phyloP scores from a whole-genome alignment of 108 stramenopile species.

The Fistulifera pelliculosa region DNA sequence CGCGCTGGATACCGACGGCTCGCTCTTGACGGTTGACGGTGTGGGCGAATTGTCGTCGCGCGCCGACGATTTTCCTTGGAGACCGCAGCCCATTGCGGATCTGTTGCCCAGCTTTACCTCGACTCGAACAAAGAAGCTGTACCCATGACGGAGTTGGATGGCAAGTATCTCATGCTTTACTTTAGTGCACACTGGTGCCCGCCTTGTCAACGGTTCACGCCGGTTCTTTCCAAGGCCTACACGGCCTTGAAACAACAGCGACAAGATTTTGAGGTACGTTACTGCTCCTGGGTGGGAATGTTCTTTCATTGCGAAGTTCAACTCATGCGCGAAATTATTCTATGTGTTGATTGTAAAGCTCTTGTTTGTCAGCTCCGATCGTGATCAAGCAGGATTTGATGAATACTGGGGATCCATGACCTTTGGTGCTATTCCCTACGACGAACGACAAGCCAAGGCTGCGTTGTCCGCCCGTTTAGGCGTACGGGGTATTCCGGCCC shows the following conservation, averaged over 20 bases:
- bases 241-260: constrained; percentile 37
- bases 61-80: constrained; percentile 47
- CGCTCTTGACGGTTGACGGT: constrained; percentile 41
- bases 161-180: constrained; percentile 36
- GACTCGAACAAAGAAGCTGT: constrained; percentile 5
- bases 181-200: constrained; percentile 29
- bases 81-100: constrained; percentile 34
- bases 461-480: constrained; percentile 31
- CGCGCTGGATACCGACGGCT: constrained; percentile 34
- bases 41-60: constrained; percentile 19
- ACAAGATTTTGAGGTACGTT: constrained; percentile 59
- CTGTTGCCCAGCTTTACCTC: constrained; percentile 27
- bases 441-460: constrained; percentile 34
- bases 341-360: constrained; percentile 14
- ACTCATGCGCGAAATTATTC: background rate
- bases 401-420: constrained; percentile 44
- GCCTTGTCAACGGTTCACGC: constrained; percentile 61
- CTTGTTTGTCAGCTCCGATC: constrained; percentile 69
- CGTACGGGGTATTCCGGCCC: constrained; percentile 50
- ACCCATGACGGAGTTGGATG: constrained; percentile 23
- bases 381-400: constrained; percentile 41
- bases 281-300: too few species aligned
- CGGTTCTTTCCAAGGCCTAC: constrained; percentile 56
- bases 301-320: too few species aligned
- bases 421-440: constrained; percentile 57